Conservation (phyloP, 768 basidiomycete genomes). For the Rhodotorula diobovata region DNA sequence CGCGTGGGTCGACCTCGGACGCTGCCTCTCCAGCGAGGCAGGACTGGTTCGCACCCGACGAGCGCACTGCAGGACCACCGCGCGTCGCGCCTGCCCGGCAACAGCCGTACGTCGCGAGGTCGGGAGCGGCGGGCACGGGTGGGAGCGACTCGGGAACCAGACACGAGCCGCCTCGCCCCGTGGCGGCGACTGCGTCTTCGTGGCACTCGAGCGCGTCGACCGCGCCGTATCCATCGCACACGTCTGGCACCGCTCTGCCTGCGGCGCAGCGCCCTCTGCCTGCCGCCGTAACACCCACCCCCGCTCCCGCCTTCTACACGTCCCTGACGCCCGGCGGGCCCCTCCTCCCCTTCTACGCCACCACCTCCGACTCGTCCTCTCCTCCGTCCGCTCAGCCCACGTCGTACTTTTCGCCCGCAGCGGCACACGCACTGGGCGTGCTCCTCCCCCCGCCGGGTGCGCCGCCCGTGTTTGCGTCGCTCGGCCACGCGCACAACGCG, state of each 20-base stretch:
- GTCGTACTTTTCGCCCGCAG: background rate
- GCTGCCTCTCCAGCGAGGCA: background rate
- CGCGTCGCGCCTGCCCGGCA: background rate
- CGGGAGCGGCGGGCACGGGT: background rate
- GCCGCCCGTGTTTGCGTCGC: background rate
- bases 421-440: accelerated
- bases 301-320: conserved; percentile 2
- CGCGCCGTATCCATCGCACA: too few species aligned
- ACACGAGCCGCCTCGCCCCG: too few species aligned
- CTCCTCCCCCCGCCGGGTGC: background rate
- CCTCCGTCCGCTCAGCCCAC: background rate
- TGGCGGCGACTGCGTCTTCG: too few species aligned
- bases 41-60: background rate
- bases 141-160: background rate
- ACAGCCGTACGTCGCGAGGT: background rate
- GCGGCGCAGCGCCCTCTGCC: too few species aligned
- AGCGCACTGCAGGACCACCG: background rate
- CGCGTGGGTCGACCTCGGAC: too few species aligned
- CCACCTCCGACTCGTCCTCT: background rate
- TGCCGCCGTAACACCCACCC: background rate
- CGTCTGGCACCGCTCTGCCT: too few species aligned
- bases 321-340: background rate
- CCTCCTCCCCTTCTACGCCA: conserved; percentile 12
- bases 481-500: too few species aligned
- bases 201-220: too few species aligned